phyloP scores from a whole-genome alignment of 345 rosid species.

The Boechera retrofracta region DNA sequence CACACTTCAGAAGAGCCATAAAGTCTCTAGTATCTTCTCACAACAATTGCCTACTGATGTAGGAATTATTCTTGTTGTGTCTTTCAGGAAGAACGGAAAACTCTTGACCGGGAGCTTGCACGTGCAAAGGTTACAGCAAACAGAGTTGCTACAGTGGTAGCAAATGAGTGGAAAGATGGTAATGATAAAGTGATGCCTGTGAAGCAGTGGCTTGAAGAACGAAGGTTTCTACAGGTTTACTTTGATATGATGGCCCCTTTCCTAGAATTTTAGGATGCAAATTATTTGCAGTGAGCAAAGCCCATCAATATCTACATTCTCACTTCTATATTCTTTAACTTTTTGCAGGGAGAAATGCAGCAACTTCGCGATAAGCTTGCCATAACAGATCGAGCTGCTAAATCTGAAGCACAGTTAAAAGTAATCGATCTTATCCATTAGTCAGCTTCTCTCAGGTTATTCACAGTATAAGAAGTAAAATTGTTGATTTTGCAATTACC shows the following conservation, averaged over 20 bases:
- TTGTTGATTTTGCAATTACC: constrained; percentile 33
- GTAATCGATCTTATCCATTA: constrained; percentile 46
- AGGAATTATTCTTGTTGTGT: constrained; percentile 27
- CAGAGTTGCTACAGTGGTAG: constrained; percentile 97
- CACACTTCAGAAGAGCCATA: constrained; percentile 13
- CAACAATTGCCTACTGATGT: not conserved
- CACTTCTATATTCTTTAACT: constrained; percentile 10
- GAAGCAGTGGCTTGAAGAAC: constrained; percentile 99
- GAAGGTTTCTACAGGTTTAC: constrained; percentile 92
- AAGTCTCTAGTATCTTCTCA: constrained; percentile 1
- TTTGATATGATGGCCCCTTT: constrained; percentile 30
- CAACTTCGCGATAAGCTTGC: constrained; percentile 97
- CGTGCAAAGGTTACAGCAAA: constrained; percentile 99
- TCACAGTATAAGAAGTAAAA: not conserved
- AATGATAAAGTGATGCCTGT: constrained; percentile 99
- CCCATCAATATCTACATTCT: constrained; percentile 17
- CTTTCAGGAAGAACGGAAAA: constrained; percentile 91
- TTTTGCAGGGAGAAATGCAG: constrained; percentile 95
- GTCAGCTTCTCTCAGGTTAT: not conserved
- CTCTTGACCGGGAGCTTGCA: constrained; percentile 97
- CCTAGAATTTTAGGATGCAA: constrained; percentile 19
- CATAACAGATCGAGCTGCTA: constrained; percentile 85
- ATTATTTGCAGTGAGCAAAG: constrained; percentile 14
- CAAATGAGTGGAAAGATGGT: constrained; percentile 99
- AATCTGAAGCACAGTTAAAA: constrained; percentile 95